Evolutionary conservation across 805 yeast species (phyloP), one percentile per base, ranked within the genome.

Genomic region (Metschnikowia cerradonensis): DNA sequence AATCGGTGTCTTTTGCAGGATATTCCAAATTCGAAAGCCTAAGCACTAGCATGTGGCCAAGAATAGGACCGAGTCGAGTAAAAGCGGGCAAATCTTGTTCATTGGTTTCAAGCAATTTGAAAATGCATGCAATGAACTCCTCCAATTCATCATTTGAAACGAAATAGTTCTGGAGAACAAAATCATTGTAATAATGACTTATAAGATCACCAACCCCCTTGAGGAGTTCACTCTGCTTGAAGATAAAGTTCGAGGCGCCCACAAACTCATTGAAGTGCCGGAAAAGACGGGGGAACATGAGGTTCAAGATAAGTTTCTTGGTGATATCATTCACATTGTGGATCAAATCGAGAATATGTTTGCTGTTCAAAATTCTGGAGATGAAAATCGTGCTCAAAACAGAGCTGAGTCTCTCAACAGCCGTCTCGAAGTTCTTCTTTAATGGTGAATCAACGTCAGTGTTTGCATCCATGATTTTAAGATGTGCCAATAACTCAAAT

Each of bases 321-420:
- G 76, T 70, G 42, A 72, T 66, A 13, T 71, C 77, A 45, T 63
- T 67, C 36, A 71, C 54, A 0, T 54, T 53, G 32, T 57, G 60
- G 42, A 69, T 57, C 13, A 65, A 60, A 1, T 55, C 59, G 22
- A 69, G 54, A 34, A 72, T 59, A 2, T 54, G 51, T 15, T 56
- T 56, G 19, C 52, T 45, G 15, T 54, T 52, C 19, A 61, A 52
- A 8, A 66, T 48, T 46, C 62, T 68, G 3, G 72, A 62, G 3
- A 77, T 65, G 43, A 77, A 66, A 6, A 72, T 61, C 13, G 66
- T 61, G 1, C 78, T 60, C 4, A 78, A 53, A 1, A 71, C 61
- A 26, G 65, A 62, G 11, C 59, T 57, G 20, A 76, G 59, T 36
- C 64, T 65, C 3, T 68, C 65, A 31, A 58, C 61, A 26, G 65